Evolutionary conservation across 768 basidiomycete genomes (phyloP), one percentile per base, ranked within the genome.

Genomic region (Hypholoma sublateritium): DNA sequence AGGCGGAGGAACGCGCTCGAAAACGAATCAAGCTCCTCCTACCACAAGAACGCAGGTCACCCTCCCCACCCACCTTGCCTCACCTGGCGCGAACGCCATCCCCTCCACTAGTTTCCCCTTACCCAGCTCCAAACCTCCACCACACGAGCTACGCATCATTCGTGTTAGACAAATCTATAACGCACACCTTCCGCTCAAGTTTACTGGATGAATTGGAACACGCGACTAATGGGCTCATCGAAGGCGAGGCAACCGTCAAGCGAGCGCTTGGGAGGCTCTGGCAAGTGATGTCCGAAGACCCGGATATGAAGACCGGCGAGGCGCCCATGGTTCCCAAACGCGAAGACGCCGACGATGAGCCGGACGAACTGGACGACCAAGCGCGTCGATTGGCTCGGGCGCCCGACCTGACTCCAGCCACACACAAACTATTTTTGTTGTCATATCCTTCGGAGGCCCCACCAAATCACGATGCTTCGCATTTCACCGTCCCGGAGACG

Each of bases 1-100:
- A 93, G 92, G 80, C 85, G 24, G 92, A 94, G 70, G 89, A 93
- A 61, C 85, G 88, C 54, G 89, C 91, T 36, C 80, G 92, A 61
- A 91, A 92, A 72, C 86, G 92, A 19, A 74, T 94, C 45, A 88
- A 83, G 65, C 73, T 83, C 37, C 61, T 93, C 22, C 68, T 93
- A 13, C 87, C 90, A 2, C 77, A 72, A 54, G 78, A 80, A 58
- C 76, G 75, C 60, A 82, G 88, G 45, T 88, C 89, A 2, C 83
- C 86, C 34, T 89, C 89, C 19, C 90, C 90, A 14, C 84, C 88
- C 3, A 74, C 77, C 19, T 78, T 94, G 16, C 83, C 91, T 21
- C 91, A 95, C 71, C 73, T 95, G 36, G 82, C 84, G 42, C 86
- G 88, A 6, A 87, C 89, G 11, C 77, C 80, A 17, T 89, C 90